Percentiles rank a stretch among this genome's conserved stretches.
phyloP scores from a whole-genome alignment of 2,329 filamentous ascomycete genomes.

The Thelonectria discophora region DNA sequence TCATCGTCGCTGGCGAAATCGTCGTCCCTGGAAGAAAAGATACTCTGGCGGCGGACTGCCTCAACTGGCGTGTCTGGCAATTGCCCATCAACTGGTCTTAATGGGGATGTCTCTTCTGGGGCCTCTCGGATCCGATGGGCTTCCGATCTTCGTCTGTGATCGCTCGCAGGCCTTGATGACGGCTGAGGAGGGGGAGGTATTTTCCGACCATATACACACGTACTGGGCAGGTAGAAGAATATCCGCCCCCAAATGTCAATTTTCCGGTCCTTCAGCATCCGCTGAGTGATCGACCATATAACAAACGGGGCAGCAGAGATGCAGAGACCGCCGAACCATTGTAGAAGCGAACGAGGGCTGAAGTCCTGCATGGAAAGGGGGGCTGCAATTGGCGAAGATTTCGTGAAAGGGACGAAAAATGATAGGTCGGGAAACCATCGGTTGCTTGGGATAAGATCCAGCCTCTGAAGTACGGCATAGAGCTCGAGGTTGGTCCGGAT shows the following conservation, averaged over 20 bases:
- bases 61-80: conserved; percentile 44
- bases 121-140: conserved; percentile 34
- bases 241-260: conserved; percentile 51
- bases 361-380: conserved; percentile 55
- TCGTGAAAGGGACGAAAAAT: conserved; percentile 65
- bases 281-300: conserved; percentile 55
- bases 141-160: conserved; percentile 31
- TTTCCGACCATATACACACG: conserved; percentile 41
- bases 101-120: conserved; percentile 39
- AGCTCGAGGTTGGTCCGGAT: conserved; percentile 61
- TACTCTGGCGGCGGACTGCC: conserved; percentile 54
- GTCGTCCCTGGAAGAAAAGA: conserved; percentile 58
- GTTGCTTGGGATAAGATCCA: conserved; percentile 55
- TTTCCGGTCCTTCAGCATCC: conserved; percentile 49
- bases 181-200: conserved; percentile 32
- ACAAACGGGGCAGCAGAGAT: conserved; percentile 58
- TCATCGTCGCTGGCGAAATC: conserved; percentile 67
- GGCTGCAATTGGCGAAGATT: conserved; percentile 58
- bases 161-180: conserved; percentile 30
- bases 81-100: conserved; percentile 45
- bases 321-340: conserved; percentile 55
- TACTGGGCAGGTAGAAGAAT: conserved; percentile 52
- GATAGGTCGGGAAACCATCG: conserved; percentile 54
- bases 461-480: conserved; percentile 61
- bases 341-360: conserved; percentile 48